A percentile compares a stretch with the other conserved stretches of the same genome.
These are phyloP conservation scores for Kuraishia piskuri DNA, from an alignment of 805 yeast species.

Conservation along the genomic window DNA sequence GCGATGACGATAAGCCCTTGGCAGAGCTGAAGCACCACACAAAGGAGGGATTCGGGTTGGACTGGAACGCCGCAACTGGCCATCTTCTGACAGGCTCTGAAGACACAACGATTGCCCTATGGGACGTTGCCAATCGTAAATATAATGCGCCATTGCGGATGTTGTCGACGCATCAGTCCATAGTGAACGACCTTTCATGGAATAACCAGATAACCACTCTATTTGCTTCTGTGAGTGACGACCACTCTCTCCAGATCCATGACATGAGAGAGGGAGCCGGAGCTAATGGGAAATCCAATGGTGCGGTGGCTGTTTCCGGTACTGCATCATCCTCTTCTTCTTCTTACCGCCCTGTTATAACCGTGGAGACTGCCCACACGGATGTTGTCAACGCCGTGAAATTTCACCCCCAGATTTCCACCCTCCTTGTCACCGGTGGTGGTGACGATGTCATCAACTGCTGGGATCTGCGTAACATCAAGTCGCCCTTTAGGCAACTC, in stretches of 20 bases:
- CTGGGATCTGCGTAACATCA: constrained; percentile 66
- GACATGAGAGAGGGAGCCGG: constrained; percentile 36
- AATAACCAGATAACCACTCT: constrained; percentile 31
- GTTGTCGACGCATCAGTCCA: constrained; percentile 43
- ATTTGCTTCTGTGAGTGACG: constrained; percentile 70
- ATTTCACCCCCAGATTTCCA: constrained; percentile 48
- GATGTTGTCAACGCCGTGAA: constrained; percentile 63
- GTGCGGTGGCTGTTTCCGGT: constrained; percentile 7
- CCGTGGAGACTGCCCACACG: constrained; percentile 38
- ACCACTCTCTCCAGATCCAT: constrained; percentile 48
- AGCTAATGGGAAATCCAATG: constrained; percentile 4
- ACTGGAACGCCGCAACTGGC: constrained; percentile 42
- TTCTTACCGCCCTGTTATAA: constrained; percentile 29
- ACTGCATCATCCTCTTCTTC: not conserved
- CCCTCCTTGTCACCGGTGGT: constrained; percentile 67
- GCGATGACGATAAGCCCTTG: constrained; percentile 12
- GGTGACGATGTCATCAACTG: constrained; percentile 65
- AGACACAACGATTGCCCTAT: constrained; percentile 59
- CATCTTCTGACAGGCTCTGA: constrained; percentile 55
- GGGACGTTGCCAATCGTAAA: constrained; percentile 38
- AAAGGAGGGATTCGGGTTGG: constrained; percentile 61
- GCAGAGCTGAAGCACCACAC: constrained; percentile 43
- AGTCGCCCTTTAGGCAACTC: constrained; percentile 51
- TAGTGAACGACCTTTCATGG: constrained; percentile 64
- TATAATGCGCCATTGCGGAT: constrained; percentile 32